Evolutionary conservation across 768 basidiomycete species (phyloP).

Genomic region (Mycena maculata): DNA sequence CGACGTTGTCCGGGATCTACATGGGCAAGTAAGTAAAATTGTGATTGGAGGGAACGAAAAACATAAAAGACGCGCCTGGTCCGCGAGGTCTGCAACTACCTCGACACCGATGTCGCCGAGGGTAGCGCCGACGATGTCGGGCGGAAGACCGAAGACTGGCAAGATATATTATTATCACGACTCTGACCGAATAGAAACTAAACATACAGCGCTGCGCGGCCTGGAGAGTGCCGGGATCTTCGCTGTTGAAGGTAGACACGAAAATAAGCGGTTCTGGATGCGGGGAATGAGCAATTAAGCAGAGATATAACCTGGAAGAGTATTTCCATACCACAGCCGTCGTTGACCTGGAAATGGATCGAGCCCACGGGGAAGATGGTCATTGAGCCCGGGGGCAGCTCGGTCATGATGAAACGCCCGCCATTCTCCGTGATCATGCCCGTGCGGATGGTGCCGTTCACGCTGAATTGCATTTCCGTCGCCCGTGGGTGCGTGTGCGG

Average conservation of each 20-base stretch:
- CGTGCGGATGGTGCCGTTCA: constrained; percentile 37
- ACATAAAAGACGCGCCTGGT: constrained; percentile 18
- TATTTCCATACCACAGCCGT: constrained; percentile 29
- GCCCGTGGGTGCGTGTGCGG: constrained; percentile 38
- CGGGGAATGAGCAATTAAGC: constrained; percentile 36
- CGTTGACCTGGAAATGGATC: constrained; percentile 37
- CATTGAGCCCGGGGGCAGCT: constrained; percentile 31
- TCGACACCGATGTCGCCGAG: constrained; percentile 34
- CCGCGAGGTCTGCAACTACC: constrained; percentile 28
- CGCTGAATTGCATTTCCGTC: constrained; percentile 36
- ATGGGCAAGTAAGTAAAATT: not conserved
- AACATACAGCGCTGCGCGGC: constrained; percentile 36
- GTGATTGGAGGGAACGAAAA: constrained; percentile 24
- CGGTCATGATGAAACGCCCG: constrained; percentile 35
- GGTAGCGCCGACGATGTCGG: constrained; percentile 34
- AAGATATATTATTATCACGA: not conserved
- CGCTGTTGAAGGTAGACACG: constrained; percentile 34
- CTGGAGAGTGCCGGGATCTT: constrained; percentile 32
- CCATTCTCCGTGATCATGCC: constrained; percentile 39
- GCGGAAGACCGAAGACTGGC: constrained; percentile 36
- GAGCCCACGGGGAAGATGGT: constrained; percentile 35
- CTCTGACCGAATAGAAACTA: not conserved
- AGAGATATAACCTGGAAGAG: constrained; percentile 28
- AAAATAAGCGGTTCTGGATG: constrained; percentile 29
- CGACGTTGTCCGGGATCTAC: constrained; percentile 33